These are phyloP conservation scores for Echium plantagineum DNA, from an alignment of 257 asterid species.

Conservation along the genomic window DNA sequence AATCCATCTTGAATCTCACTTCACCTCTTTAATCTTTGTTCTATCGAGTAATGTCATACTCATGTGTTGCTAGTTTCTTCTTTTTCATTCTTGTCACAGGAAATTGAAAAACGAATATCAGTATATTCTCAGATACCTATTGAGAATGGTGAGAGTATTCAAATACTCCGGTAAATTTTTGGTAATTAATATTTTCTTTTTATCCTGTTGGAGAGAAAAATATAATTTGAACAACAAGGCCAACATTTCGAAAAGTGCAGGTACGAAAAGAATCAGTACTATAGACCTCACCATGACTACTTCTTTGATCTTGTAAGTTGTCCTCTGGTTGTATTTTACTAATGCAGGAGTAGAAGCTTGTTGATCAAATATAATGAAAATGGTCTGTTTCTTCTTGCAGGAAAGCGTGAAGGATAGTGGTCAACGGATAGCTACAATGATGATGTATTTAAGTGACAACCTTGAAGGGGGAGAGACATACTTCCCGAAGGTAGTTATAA, in stretches of 20 bases:
- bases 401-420: slow-evolving; percentile 17
- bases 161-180: slow-evolving; percentile 57
- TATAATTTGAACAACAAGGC: slow-evolving; percentile 31
- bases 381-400: slow-evolving; percentile 11
- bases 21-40: slow-evolving; percentile 1
- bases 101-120: slow-evolving; percentile 77
- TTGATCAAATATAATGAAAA: neutral
- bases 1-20: slow-evolving; percentile 4
- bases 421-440: slow-evolving; percentile 18
- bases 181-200: slow-evolving; percentile 8
- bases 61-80: neutral
- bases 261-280: slow-evolving; percentile 60
- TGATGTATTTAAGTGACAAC: slow-evolving; percentile 19
- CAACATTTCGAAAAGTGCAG: slow-evolving; percentile 70
- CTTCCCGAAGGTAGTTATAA: slow-evolving; percentile 14
- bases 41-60: neutral
- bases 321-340: neutral
- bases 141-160: slow-evolving; percentile 81
- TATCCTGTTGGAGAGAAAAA: slow-evolving; percentile 12
- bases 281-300: slow-evolving; percentile 66
- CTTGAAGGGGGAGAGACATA: slow-evolving; percentile 26
- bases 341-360: neutral
- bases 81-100: slow-evolving; percentile 23
- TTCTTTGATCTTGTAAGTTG: slow-evolving; percentile 6
- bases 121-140: slow-evolving; percentile 71